A percentile compares a stretch with the other conserved stretches of the same genome.
Evolutionary conservation across 768 basidiomycete species (phyloP).

Genomic region (Trametes gibbosa): DNA sequence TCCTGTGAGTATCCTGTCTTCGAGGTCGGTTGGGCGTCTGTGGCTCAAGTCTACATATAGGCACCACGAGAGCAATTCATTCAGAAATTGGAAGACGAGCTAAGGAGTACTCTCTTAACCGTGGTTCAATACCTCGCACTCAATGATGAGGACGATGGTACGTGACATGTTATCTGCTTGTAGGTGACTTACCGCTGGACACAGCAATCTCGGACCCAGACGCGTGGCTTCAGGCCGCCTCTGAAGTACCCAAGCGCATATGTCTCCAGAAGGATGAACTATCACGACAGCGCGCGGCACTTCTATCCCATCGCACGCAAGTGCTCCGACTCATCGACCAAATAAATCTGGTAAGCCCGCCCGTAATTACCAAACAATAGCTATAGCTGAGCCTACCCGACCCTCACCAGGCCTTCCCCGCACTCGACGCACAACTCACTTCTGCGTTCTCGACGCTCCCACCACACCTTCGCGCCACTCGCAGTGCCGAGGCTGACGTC

Average conservation of each 20-base stretch:
- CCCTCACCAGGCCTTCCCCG: constrained; percentile 31
- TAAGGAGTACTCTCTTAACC: constrained; percentile 8
- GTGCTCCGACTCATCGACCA: constrained; percentile 13
- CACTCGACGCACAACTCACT: constrained; percentile 32
- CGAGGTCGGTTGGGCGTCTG: not conserved
- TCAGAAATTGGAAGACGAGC: not conserved
- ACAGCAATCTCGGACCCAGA: too few relatives aligned
- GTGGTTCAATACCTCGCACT: not conserved
- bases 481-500: constrained; percentile 38
- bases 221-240: not conserved
- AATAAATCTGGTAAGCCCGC: constrained; percentile 14
- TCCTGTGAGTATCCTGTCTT: not conserved
- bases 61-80: not conserved
- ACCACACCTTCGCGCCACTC: constrained; percentile 29
- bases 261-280: not conserved
- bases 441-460: constrained; percentile 30
- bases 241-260: not conserved
- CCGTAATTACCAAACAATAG: not conserved
- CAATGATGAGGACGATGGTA: not conserved
- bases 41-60: not conserved
- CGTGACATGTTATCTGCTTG: not conserved
- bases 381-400: not conserved
- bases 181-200: too few relatives aligned
- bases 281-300: not conserved
- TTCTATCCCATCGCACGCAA: not conserved